A percentile compares a stretch with the other conserved stretches of the same genome.
These are phyloP conservation scores for Verticillium dahliae DNA, from an alignment of 2,329 filamentous ascomycete genomes.

Conservation along the genomic window DNA sequence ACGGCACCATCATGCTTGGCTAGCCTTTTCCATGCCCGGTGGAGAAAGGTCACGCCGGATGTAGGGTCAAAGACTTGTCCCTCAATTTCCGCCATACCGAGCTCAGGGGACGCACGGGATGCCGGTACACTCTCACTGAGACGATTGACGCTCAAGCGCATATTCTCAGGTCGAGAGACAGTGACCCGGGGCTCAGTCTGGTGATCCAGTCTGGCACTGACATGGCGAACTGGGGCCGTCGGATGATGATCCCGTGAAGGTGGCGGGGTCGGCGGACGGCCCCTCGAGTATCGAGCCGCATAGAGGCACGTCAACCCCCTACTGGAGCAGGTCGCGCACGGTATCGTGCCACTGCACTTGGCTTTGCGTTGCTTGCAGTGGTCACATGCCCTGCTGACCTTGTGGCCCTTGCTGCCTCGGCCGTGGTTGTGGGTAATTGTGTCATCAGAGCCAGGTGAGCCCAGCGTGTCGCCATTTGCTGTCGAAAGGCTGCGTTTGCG, in stretches of 20 bases:
- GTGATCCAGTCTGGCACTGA: neutral
- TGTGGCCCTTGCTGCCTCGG: slow-evolving; percentile 17
- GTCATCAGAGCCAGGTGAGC: neutral
- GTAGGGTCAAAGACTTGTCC: slow-evolving; percentile 47
- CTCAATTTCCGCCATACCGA: slow-evolving; percentile 40
- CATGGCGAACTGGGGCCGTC: neutral
- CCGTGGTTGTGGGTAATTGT: neutral
- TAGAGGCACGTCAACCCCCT: slow-evolving; percentile 21
- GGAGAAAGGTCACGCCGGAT: slow-evolving; percentile 45
- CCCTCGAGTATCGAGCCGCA: slow-evolving; percentile 23
- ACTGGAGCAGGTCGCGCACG: slow-evolving; percentile 22
- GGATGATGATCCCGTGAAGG: slow-evolving; percentile 4
- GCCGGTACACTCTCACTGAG: neutral
- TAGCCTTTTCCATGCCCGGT: slow-evolving; percentile 43
- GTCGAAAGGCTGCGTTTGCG: neutral
- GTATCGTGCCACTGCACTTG: slow-evolving; percentile 27
- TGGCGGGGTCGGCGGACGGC: slow-evolving; percentile 25
- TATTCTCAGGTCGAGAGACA: neutral
- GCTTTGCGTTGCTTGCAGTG: slow-evolving; percentile 29
- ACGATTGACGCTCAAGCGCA: neutral
- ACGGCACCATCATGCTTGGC: slow-evolving; percentile 30
- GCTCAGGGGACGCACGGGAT: slow-evolving; percentile 32
- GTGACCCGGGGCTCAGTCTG: neutral
- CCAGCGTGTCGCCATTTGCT: neutral
- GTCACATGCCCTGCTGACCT: slow-evolving; percentile 30